Conservation (phyloP, 179 eudicot genomes). For the Corrigiola litoralis region DNA sequence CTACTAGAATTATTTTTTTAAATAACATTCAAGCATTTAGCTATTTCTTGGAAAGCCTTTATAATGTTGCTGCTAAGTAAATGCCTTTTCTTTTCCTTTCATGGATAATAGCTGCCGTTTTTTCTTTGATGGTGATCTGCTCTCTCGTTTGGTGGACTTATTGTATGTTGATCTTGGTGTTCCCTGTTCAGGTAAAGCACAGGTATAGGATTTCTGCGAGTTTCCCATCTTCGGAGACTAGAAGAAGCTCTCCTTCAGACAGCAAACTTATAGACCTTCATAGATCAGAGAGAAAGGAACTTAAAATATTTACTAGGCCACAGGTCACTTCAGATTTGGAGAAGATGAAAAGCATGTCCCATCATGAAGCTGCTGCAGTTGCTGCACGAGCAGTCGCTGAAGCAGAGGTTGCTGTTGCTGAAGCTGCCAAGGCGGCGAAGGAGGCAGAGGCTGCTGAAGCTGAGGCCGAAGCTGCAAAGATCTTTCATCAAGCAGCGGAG, state of each 20-base stretch:
- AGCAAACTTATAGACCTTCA: conserved; percentile 31
- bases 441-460: conserved; percentile 87
- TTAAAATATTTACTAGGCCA: conserved; percentile 48
- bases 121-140: not conserved
- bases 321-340: conserved; percentile 66
- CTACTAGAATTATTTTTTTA: too few species aligned
- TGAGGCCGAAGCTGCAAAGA: conserved; percentile 69
- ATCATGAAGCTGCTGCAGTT: conserved; percentile 63
- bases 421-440: conserved; percentile 75
- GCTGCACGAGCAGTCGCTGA: conserved; percentile 86
- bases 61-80: too few species aligned
- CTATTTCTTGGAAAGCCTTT: not conserved
- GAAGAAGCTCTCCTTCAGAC: conserved; percentile 28
- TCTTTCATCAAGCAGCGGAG: conserved; percentile 60
- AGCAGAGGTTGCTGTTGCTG: conserved; percentile 83
- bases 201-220: conserved; percentile 57
- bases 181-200: conserved; percentile 56
- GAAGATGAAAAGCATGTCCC: conserved; percentile 67
- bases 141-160: not conserved
- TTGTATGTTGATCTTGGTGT: not conserved
- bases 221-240: conserved; percentile 22
- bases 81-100: not conserved
- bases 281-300: conserved; percentile 34
- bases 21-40: too few species aligned
- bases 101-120: not conserved